Conservation (phyloP, 768 basidiomycete species). For the Mycena galopus region DNA sequence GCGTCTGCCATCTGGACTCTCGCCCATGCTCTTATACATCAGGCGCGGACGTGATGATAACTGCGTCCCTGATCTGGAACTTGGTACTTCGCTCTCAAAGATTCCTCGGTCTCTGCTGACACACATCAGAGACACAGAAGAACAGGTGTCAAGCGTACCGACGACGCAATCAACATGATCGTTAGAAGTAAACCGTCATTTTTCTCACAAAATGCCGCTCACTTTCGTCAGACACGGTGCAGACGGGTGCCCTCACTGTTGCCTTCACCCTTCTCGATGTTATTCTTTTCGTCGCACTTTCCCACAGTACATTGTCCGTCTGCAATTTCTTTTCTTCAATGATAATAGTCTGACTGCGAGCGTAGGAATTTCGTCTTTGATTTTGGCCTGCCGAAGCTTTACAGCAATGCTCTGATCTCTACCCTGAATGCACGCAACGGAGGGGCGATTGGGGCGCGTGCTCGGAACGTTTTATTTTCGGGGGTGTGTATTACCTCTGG, state of each 20-base stretch:
- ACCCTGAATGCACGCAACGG: background rate
- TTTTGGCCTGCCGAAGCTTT: background rate
- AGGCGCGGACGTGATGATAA: background rate
- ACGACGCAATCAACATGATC: background rate
- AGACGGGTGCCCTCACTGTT: background rate
- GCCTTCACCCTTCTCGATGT: background rate
- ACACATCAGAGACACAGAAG: background rate
- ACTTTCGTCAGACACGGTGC: background rate
- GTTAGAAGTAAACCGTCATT: background rate
- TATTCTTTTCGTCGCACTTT: background rate
- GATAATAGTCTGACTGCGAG: background rate
- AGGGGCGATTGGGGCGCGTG: too few relatives aligned
- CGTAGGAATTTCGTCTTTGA: too few relatives aligned
- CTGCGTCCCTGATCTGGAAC: too few relatives aligned
- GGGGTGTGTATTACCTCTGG: too few relatives aligned
- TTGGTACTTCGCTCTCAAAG: too few relatives aligned
- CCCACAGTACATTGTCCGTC: background rate
- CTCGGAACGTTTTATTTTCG: too few relatives aligned
- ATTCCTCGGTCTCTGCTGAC: too few relatives aligned
- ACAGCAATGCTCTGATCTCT: background rate
- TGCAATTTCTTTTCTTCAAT: background rate
- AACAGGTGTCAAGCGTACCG: too few relatives aligned
- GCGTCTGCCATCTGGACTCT: background rate
- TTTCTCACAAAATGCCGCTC: background rate
- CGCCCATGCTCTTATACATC: background rate